Percentiles rank a stretch among this genome's conserved stretches.
phyloP scores from a whole-genome alignment of 179 eudicot genomes.

The Spergularia azorica region DNA sequence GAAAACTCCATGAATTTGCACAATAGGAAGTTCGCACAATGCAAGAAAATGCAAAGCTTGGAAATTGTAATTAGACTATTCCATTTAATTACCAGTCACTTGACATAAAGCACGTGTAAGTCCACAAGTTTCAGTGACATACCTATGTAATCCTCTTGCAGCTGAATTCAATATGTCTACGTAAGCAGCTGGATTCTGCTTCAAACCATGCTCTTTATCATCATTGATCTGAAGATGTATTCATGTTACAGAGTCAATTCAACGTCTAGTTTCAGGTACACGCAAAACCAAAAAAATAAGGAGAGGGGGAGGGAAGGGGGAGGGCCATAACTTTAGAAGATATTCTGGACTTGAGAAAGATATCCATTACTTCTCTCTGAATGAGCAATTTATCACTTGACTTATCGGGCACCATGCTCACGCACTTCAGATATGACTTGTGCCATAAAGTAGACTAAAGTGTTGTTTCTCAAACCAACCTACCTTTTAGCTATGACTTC shows the following conservation, averaged over 20 bases:
- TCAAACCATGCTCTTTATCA: conserved; percentile 52
- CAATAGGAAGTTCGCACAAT: neutral
- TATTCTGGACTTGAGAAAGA: neutral
- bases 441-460: neutral
- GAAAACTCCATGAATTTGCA: no score
- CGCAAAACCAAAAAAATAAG: neutral
- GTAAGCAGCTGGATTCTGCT: conserved; percentile 70
- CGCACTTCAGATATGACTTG: neutral
- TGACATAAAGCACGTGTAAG: neutral
- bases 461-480: no score
- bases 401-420: neutral
- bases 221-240: conserved; percentile 57
- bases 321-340: neutral
- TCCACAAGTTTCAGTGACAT: conserved; percentile 29
- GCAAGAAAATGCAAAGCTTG: neutral
- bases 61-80: neutral
- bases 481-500: no score
- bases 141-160: conserved; percentile 86
- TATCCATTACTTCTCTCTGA: conserved; percentile 1
- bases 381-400: neutral
- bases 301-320: neutral
- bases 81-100: neutral
- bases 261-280: neutral
- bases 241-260: conserved; percentile 4
- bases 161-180: conserved; percentile 56